Conservation (phyloP, 2,329 filamentous ascomycete species). For the Cryphonectria naterciae region DNA sequence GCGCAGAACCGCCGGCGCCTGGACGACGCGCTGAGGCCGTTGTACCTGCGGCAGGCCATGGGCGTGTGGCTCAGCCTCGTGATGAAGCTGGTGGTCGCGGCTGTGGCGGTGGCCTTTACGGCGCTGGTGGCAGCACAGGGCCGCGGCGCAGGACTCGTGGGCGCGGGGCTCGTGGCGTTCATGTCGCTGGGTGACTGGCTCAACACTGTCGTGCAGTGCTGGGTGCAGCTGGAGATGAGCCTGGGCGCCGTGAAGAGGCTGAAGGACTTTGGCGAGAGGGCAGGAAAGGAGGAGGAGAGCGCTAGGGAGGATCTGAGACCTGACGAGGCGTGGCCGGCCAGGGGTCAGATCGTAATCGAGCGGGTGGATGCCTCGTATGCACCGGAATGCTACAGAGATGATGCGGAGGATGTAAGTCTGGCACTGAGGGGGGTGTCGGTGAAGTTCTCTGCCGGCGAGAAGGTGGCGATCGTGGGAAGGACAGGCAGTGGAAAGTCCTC, state of each 20-base stretch:
- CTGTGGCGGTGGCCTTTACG: slow-evolving; percentile 37
- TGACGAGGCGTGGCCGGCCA: slow-evolving; percentile 34
- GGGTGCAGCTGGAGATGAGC: slow-evolving; percentile 40
- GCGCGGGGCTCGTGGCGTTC: slow-evolving; percentile 37
- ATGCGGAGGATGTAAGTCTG: slow-evolving; percentile 17
- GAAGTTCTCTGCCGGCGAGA: slow-evolving; percentile 39
- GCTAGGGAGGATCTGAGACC: slow-evolving; percentile 37
- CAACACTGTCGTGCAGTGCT: slow-evolving; percentile 34
- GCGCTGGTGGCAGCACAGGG: slow-evolving; percentile 32
- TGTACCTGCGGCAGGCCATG: slow-evolving; percentile 51
- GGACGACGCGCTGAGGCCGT: slow-evolving; percentile 54
- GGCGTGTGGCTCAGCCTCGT: slow-evolving; percentile 41
- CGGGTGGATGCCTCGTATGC: slow-evolving; percentile 36
- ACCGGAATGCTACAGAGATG: slow-evolving; percentile 17
- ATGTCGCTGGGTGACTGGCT: slow-evolving; percentile 38
- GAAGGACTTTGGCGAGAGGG: slow-evolving; percentile 37
- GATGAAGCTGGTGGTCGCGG: slow-evolving; percentile 39
- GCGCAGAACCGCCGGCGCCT: slow-evolving; percentile 48
- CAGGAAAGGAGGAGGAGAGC: slow-evolving; percentile 34
- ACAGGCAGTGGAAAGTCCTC: slow-evolving; percentile 51
- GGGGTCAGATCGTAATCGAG: slow-evolving; percentile 34
- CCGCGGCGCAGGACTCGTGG: slow-evolving; percentile 30
- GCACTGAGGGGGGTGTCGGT: slow-evolving; percentile 39
- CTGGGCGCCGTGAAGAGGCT: slow-evolving; percentile 44
- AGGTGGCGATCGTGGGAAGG: slow-evolving; percentile 50